Base-by-base conservation (phyloP, 2,329 filamentous ascomycete genomes). In the Fusarium cicatricum region DNA sequence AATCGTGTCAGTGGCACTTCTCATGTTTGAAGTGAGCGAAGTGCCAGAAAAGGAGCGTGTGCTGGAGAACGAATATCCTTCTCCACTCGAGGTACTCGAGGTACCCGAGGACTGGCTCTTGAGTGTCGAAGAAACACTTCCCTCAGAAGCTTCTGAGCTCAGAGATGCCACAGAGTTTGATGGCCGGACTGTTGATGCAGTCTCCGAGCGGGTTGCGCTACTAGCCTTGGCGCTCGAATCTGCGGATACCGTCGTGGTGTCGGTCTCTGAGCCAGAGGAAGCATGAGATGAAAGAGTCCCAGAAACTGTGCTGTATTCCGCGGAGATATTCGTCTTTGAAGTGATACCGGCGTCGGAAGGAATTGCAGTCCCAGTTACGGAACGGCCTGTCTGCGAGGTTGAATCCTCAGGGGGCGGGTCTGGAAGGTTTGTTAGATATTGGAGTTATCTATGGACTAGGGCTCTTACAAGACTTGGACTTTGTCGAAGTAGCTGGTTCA, bases 171-270 rank as follows among this genome's bases (percentile, higher is more conserved):
- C 28, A 26, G 37, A 47, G 32, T 31, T 23, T 15, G 55, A 53
- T n/a, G 51, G 23, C 16, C n/a, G 23, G 29, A 32, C 29, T 16
- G 37, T 38, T 26, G 62, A 52, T 14, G 23, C 37, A 33, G 34
- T 37, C 29, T 56, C 31, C 12, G 52, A 52, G 33, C 34, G 42
- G 36, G 62, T 60, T 42, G 28, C 44, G 38, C 55, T 59, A 41
- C 60, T 56, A 52, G 60, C 63, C 37, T 46, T 45, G 33, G 48
- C 63, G 33, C 63, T 65, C 28, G 63, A 65, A 31, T 52, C 63
- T 32, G 40, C 57, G n/a, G 49, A 66, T 28, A 52, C 46, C 34
- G 28, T 49, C 15, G 29, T 33, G 4, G 43, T 47, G 15, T 37
- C 33, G 8, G 41, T 48, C 17, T 46, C 46, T 4, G 37, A 15